Conservation (phyloP, 148 eudicot genomes). For the Silene latifolia region DNA sequence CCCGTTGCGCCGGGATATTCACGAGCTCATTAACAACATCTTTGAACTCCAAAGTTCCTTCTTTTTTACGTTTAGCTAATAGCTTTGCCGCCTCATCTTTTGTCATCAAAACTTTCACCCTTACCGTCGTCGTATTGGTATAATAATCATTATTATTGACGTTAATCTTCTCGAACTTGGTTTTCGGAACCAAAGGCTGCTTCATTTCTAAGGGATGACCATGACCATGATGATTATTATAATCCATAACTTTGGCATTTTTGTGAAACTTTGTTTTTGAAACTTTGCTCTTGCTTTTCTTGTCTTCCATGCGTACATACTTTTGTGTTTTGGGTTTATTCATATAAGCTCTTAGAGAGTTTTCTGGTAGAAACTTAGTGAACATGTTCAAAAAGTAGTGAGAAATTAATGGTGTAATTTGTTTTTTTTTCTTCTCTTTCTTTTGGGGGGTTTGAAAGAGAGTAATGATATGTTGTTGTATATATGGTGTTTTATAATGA, state of each 20-base stretch:
- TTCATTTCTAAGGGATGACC: not conserved
- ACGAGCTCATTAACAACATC: constrained; percentile 43
- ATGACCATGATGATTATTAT: not conserved
- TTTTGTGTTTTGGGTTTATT: constrained; percentile 13
- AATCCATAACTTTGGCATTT: constrained; percentile 21
- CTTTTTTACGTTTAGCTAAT: constrained; percentile 36
- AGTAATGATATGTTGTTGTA: not conserved
- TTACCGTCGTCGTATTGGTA: not conserved
- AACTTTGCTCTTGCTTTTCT: constrained; percentile 9
- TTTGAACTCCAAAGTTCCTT: constrained; percentile 39
- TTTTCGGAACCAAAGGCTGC: not conserved
- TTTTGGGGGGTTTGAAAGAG: not conserved
- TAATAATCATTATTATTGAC: not conserved
- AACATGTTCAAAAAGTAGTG: constrained; percentile 14
- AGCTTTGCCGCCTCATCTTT: constrained; percentile 45
- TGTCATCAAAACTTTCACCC: constrained; percentile 49
- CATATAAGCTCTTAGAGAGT: constrained; percentile 4
- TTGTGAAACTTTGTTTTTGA: constrained; percentile 22
- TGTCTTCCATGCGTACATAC: constrained; percentile 17
- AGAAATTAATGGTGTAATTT: not conserved
- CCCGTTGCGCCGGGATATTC: constrained; percentile 35
- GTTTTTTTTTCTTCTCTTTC: not conserved
- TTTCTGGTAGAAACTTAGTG: constrained; percentile 20
- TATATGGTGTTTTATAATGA: not conserved
- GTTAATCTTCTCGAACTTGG: not conserved